phyloP scores from a whole-genome alignment of 768 basidiomycete species.

The Suillus sp. region DNA sequence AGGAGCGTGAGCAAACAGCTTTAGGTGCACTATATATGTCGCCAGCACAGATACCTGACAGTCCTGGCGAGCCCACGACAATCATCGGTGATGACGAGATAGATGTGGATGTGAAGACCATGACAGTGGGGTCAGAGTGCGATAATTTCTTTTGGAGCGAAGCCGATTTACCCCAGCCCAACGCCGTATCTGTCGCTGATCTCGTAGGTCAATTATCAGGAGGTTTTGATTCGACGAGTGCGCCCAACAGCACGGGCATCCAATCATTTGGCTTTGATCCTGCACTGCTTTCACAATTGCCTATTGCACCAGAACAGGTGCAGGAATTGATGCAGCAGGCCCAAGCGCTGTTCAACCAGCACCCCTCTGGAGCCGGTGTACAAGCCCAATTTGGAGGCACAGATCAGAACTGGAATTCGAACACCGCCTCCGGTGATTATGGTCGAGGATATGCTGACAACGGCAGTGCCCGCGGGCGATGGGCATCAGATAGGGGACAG shows the following conservation, averaged over 20 bases:
- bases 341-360: constrained; percentile 34
- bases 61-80: constrained; percentile 67
- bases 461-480: constrained; percentile 44
- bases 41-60: constrained; percentile 71
- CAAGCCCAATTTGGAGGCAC: constrained; percentile 38
- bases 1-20: constrained; percentile 76
- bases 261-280: constrained; percentile 45
- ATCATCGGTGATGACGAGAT: constrained; percentile 69
- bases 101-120: constrained; percentile 59
- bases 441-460: constrained; percentile 52
- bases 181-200: constrained; percentile 60
- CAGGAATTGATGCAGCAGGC: constrained; percentile 59
- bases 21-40: constrained; percentile 76
- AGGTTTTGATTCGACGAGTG: constrained; percentile 43
- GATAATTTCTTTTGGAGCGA: constrained; percentile 68
- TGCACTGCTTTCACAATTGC: constrained; percentile 42
- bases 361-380: constrained; percentile 30
- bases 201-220: constrained; percentile 66
- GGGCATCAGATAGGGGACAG: constrained; percentile 49
- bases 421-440: constrained; percentile 45
- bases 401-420: constrained; percentile 44
- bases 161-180: constrained; percentile 27
- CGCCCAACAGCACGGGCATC: constrained; percentile 33
- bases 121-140: constrained; percentile 71
- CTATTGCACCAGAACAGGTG: constrained; percentile 60